Percentiles rank a stretch among this genome's conserved stretches.
phyloP scores from a whole-genome alignment of 2,329 filamentous ascomycete species.

The Colletotrichum spinosum region DNA sequence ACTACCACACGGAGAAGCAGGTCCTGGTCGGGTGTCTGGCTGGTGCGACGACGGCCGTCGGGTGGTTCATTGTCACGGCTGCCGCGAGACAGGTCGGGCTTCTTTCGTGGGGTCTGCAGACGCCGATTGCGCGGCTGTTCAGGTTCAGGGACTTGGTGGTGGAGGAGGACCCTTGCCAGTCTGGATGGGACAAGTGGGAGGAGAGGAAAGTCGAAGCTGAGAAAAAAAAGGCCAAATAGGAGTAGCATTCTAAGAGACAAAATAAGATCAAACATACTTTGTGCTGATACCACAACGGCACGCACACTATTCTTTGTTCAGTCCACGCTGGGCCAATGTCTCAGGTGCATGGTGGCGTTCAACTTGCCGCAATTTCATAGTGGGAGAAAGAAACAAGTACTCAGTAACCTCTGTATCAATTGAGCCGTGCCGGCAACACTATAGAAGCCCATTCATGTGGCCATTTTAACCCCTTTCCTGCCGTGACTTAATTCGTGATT shows the following conservation, averaged over 20 bases:
- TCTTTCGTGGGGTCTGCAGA: conserved; percentile 78
- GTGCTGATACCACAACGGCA: no score
- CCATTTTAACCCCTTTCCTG: background rate
- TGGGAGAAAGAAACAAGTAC: no score
- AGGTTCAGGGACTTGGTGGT: conserved; percentile 86
- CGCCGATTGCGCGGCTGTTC: conserved; percentile 71
- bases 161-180: conserved; percentile 88
- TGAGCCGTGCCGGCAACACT: conserved; percentile 16
- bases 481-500: no score
- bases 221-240: conserved; percentile 44
- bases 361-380: no score
- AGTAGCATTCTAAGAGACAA: conserved; percentile 1
- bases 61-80: conserved; percentile 83
- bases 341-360: no score
- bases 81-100: conserved; percentile 74
- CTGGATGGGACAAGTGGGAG: conserved; percentile 95
- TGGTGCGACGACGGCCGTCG: conserved; percentile 76
- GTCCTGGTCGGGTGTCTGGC: conserved; percentile 83
- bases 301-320: no score
- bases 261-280: background rate
- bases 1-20: conserved; percentile 90
- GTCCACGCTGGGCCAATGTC: no score
- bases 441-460: conserved; percentile 8
- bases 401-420: conserved; percentile 19
- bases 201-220: conserved; percentile 54